phyloP scores from a whole-genome alignment of 345 rosid species.

The Citropsis articulata region DNA sequence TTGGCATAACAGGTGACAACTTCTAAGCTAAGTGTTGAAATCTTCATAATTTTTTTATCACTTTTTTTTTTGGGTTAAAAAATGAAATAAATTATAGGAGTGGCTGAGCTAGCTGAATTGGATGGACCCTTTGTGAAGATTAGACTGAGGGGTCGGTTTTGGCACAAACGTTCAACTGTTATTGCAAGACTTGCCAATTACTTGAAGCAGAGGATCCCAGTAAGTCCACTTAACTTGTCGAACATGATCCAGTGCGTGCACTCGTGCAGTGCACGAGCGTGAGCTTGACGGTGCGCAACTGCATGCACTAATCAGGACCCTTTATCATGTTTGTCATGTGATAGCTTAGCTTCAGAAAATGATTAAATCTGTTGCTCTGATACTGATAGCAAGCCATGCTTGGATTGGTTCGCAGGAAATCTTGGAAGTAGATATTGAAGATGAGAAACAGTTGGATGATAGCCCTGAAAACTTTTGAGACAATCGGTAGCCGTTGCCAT shows the following conservation, averaged over 20 bases:
- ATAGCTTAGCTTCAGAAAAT: not conserved
- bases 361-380: not conserved
- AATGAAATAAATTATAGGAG: conserved; percentile 28
- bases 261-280: no score
- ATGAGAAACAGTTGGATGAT: conserved; percentile 85
- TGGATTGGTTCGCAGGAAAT: conserved; percentile 45
- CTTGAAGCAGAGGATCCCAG: conserved; percentile 95
- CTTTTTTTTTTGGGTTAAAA: not conserved
- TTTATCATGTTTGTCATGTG: no score
- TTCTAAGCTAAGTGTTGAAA: not conserved
- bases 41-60: not conserved
- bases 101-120: conserved; percentile 73
- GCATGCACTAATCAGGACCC: no score
- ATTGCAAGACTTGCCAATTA: conserved; percentile 84
- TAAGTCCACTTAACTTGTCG: conserved; percentile 19
- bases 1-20: conserved; percentile 79
- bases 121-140: conserved; percentile 95
- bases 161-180: conserved; percentile 82
- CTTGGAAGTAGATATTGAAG: conserved; percentile 83
- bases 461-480: conserved; percentile 82
- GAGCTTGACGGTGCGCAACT: no score
- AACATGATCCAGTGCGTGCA: no score
- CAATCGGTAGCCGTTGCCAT: not conserved
- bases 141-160: conserved; percentile 77
- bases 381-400: not conserved